Evolutionary conservation across 306 rosid species (phyloP), one percentile per base, ranked within the genome.

Genomic region (Cyclanthera cordifolia): DNA sequence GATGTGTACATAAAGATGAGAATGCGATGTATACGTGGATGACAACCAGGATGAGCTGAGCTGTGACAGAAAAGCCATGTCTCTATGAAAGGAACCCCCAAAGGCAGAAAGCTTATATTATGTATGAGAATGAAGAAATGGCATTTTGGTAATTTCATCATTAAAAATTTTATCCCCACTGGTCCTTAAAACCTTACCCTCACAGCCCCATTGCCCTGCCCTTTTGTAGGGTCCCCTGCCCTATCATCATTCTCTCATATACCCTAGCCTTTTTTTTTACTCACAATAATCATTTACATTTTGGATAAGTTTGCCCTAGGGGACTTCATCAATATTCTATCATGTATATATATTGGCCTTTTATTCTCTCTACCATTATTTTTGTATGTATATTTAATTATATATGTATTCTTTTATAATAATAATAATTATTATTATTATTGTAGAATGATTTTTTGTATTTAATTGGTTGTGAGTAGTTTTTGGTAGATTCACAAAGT

Each of bases 1-100:
- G 66, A 58, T 58, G 65, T 58, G 46, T 28, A 21, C 20, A 9
- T 50, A 23, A 24, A 55, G 16, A 63, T 23, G 52, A 41, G 69
- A 64, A 34, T 21, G 52, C 48, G 49, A 60, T 60, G 28, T 45
- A 23, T 64, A 64, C 53, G 70, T 64, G 70, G 70, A 64, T 64
- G 70, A 64, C 70, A 64, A 15, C 53, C 34, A 41, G 70, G 70
- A 64, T 64, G 19, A 43, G 52, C 1, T 64, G 51, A 64, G 70
- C 53, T 64, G 70, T 64, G 70, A 63, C 51, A 64, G 70, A 23
- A 53, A 43, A 43, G 70, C 19, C 69, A 21, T 37, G 43, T 37
- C 43, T 37, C 43, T 37, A 2, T 37, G 43, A 37, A 37, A 37
- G 43, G 43, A 37, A 37, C 43, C 43, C 43, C 43, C 7, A 37